A percentile compares a stretch with the other conserved stretches of the same genome.
Conservation (phyloP, 768 basidiomycete genomes). For the Trichaptum fuscoviolaceum region DNA sequence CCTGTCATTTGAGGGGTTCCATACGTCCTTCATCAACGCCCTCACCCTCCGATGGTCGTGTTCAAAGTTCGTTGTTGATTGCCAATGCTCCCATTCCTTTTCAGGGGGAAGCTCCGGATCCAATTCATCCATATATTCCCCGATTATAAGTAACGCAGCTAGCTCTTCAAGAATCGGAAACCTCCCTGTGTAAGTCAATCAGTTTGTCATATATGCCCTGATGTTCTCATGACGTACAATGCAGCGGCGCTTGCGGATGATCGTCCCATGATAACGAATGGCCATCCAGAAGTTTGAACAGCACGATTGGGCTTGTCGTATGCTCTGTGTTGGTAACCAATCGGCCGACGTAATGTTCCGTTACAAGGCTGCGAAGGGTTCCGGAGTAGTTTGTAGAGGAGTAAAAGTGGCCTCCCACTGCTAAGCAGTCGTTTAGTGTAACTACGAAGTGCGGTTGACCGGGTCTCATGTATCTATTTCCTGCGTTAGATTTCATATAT, state of each 20-base stretch:
- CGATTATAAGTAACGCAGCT: neutral
- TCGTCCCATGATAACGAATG: neutral
- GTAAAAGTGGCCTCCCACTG: conserved; percentile 1
- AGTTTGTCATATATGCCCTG: no score
- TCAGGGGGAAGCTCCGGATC: neutral
- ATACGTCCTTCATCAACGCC: neutral
- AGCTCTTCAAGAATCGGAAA: neutral
- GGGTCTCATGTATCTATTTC: neutral
- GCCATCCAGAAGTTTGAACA: neutral
- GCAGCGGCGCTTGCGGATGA: neutral
- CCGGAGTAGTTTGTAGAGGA: neutral
- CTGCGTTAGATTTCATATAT: no score
- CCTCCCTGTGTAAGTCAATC: neutral
- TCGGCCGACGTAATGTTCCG: neutral
- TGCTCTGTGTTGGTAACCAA: neutral
- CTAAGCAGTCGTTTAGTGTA: neutral
- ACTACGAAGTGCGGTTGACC: conserved; percentile 1
- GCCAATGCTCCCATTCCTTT: neutral
- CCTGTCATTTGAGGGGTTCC: no score
- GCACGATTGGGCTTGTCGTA: neutral
- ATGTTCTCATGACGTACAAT: no score
- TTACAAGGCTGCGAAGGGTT: neutral
- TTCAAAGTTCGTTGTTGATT: neutral
- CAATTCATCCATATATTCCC: neutral
- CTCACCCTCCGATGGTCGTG: neutral